Evolutionary conservation across 495 filamentous ascomycete genomes (phyloP), one percentile per base, ranked within the genome.

Genomic region (Penicillium egyptiacum): DNA sequence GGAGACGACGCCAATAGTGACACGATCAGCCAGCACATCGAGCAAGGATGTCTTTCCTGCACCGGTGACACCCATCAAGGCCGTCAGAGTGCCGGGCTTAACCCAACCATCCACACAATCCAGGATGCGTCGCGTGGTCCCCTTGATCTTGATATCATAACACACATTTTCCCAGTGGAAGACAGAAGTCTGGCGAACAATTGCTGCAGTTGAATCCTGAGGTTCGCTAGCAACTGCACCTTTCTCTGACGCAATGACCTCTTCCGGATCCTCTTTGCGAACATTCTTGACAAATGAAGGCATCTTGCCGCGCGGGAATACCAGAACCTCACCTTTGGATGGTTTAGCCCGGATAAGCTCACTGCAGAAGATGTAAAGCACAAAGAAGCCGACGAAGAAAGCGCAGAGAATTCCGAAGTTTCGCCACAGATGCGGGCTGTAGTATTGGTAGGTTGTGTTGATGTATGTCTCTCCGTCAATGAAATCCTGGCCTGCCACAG

Each of bases 71-170:
- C 83, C 83, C 89, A 93, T 94, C 7, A 95, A 75, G n/a, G 92
- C 92, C 0, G 92, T 96, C 55, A 96, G 65, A 14, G 90, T 95
- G 52, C 92, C 92, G 26, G 92, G 92, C 65, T 93, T 92, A 47
- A 96, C 89, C 89, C 89, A 96, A 26, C 92, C 92, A 63, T 91
- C 88, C 6, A 96, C 87, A 56, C 91, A 76, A 58, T 96, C 84
- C 33, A 96, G 78, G 58, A 96, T 87, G 25, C 88, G 80, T n/a
- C 91, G 79, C 23, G 78, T 73, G 58, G 89, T 83, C 9, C 78
- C 77, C 72, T 95, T 95, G 66, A 96, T 88, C 71, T 92, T 91
- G 74, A 96, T 88, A 58, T 94, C 89, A 63, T 93, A 96, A 70
- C 84, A 88, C 3, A 96, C 86, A 64, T 92, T 80, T 54, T 85